Evolutionary conservation across 148 eudicot species (phyloP).

Genomic region (Amaranthus palmeri): DNA sequence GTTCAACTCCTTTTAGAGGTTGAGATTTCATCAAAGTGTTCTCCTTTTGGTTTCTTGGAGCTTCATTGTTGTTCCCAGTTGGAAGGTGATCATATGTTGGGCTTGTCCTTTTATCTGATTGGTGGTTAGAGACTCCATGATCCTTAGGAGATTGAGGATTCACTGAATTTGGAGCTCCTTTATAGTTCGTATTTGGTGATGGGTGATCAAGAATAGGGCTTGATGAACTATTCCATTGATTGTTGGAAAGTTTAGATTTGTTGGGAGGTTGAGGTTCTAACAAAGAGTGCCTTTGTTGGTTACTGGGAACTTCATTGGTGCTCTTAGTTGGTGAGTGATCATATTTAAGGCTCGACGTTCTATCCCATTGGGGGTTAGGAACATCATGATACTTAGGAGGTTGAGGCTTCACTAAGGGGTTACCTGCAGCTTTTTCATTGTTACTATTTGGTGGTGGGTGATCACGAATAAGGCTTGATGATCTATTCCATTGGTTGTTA

Average conservation of each 20-base stretch:
- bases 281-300: neutral
- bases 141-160: neutral
- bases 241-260: neutral
- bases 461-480: constrained; percentile 15
- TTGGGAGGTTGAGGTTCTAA: neutral
- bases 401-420: constrained; percentile 9
- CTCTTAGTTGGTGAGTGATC: neutral
- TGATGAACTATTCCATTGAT: constrained; percentile 1
- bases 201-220: neutral
- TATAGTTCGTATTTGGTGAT: neutral
- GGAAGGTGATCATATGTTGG: constrained; percentile 1
- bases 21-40: neutral
- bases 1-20: neutral
- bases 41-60: neutral
- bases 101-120: neutral
- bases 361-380: neutral
- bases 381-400: neutral
- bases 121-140: neutral
- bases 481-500: constrained; percentile 6
- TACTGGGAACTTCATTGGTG: neutral
- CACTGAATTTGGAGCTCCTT: too few species aligned
- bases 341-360: neutral
- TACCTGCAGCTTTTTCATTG: neutral
- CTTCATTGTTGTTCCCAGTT: too few species aligned
- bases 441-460: constrained; percentile 13